phyloP scores from a whole-genome alignment of 2,329 filamentous ascomycete species.

The Eurotiales sp. region DNA sequence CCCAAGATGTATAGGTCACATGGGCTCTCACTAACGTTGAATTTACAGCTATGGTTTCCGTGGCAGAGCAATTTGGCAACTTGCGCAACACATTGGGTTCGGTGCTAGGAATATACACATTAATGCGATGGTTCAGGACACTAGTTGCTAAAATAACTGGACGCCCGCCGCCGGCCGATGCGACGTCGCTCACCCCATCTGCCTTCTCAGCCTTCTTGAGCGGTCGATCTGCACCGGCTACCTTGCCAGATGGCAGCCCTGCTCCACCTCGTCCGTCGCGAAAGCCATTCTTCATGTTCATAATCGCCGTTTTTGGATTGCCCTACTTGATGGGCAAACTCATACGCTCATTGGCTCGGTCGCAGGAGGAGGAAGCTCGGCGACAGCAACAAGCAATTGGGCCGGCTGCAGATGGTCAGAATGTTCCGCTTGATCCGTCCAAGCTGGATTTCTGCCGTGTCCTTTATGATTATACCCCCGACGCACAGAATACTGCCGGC shows the following conservation, averaged over 20 bases:
- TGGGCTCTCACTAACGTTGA: conserved; percentile 16
- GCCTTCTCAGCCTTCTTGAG: conserved; percentile 89
- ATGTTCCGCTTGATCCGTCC: conserved; percentile 67
- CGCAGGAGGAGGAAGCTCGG: conserved; percentile 72
- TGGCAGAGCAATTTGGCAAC: conserved; percentile 94
- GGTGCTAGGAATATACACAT: conserved; percentile 88
- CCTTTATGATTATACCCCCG: conserved; percentile 88
- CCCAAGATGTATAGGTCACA: background rate
- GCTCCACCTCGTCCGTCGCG: conserved; percentile 72
- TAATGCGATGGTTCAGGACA: conserved; percentile 92
- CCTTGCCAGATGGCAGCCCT: conserved; percentile 62
- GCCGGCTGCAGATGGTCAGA: conserved; percentile 45
- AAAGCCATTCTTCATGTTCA: conserved; percentile 94
- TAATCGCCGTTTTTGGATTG: conserved; percentile 88
- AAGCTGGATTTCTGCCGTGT: conserved; percentile 97
- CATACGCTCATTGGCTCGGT: conserved; percentile 77
- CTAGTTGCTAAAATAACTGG: conserved; percentile 90
- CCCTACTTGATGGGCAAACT: conserved; percentile 97
- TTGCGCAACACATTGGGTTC: conserved; percentile 90
- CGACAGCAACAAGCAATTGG: conserved; percentile 51
- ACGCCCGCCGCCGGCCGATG: conserved; percentile 81
- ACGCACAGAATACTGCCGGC: conserved; percentile 59
- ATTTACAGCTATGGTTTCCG: conserved; percentile 88
- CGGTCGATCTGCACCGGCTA: conserved; percentile 48
- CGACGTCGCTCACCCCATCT: conserved; percentile 79